A percentile compares a stretch with the other conserved stretches of the same genome.
phyloP scores from a whole-genome alignment of 306 rosid species.

The Gynostemma pentaphyllum region DNA sequence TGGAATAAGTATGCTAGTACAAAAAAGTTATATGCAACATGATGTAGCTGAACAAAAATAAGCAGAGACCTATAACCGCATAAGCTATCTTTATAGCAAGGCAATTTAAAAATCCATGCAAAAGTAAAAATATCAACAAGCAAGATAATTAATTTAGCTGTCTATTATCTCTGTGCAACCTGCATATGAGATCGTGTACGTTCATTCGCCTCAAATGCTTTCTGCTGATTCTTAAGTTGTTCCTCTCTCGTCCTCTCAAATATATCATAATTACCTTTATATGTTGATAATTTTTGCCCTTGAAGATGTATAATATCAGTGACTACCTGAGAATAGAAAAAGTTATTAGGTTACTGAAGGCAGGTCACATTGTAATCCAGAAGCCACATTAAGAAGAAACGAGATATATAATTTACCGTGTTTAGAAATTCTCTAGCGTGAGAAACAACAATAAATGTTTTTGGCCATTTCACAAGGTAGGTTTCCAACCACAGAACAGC shows the following conservation, averaged over 20 bases:
- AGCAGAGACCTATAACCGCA: not conserved
- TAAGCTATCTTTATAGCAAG: not conserved
- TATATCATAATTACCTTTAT: slow-evolving; percentile 79
- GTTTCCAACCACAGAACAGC: slow-evolving; percentile 96
- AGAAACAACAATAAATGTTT: slow-evolving; percentile 90
- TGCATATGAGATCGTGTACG: slow-evolving; percentile 92
- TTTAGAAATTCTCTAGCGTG: slow-evolving; percentile 98
- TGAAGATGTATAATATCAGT: slow-evolving; percentile 89
- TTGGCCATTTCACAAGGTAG: slow-evolving; percentile 92
- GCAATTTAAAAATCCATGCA: not conserved
- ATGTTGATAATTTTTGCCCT: slow-evolving; percentile 56
- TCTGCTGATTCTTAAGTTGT: slow-evolving; percentile 76
- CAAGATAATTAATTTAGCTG: not conserved
- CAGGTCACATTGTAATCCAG: not conserved
- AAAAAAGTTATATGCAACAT: not conserved
- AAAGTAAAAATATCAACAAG: not conserved
- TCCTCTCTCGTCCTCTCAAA: slow-evolving; percentile 91
- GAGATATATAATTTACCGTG: slow-evolving; percentile 41
- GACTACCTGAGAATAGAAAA: slow-evolving; percentile 69
- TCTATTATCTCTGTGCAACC: slow-evolving; percentile 23
- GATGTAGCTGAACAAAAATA: not conserved
- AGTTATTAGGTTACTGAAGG: not conserved
- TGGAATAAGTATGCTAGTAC: not conserved
- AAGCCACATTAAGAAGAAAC: not conserved
- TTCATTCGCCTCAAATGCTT: slow-evolving; percentile 86